Percentiles rank a stretch among this genome's conserved stretches.
phyloP scores from a whole-genome alignment of 257 asterid species.

The Solanum chiquidenum region DNA sequence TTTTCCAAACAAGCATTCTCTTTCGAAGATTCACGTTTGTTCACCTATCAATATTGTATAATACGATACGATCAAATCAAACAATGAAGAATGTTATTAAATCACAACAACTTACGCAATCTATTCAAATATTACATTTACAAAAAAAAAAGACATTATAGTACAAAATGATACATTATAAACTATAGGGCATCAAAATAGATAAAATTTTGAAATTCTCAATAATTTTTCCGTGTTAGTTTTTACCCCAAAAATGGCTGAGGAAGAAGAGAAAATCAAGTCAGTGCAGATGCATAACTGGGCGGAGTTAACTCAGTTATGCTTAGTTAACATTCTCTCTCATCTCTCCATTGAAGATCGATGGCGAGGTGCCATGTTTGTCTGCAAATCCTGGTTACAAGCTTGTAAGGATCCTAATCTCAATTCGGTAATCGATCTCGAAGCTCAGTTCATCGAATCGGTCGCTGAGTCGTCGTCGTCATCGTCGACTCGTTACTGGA shows the following conservation, averaged over 20 bases:
- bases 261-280: conserved; percentile 4
- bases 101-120: background rate
- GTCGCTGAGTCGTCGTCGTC: conserved; percentile 28
- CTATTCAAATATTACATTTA: too few relatives aligned
- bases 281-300: conserved; percentile 15
- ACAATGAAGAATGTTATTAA: too few relatives aligned
- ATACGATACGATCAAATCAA: too few relatives aligned
- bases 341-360: conserved; percentile 60
- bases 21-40: too few relatives aligned
- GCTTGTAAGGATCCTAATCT: conserved; percentile 68
- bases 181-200: background rate
- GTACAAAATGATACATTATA: background rate
- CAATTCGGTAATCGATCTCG: conserved; percentile 56
- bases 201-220: too few relatives aligned
- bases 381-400: conserved; percentile 64
- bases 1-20: too few relatives aligned
- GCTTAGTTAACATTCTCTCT: conserved; percentile 61
- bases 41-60: too few relatives aligned
- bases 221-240: background rate
- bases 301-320: conserved; percentile 76
- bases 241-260: background rate
- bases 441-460: conserved; percentile 25
- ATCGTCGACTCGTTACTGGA: conserved; percentile 55
- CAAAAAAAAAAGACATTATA: background rate
- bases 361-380: conserved; percentile 55